Evolutionary conservation across 1,284 basidiomycete genomes (phyloP), one percentile per base, ranked within the genome.

Genomic region (Naganishia sp.): DNA sequence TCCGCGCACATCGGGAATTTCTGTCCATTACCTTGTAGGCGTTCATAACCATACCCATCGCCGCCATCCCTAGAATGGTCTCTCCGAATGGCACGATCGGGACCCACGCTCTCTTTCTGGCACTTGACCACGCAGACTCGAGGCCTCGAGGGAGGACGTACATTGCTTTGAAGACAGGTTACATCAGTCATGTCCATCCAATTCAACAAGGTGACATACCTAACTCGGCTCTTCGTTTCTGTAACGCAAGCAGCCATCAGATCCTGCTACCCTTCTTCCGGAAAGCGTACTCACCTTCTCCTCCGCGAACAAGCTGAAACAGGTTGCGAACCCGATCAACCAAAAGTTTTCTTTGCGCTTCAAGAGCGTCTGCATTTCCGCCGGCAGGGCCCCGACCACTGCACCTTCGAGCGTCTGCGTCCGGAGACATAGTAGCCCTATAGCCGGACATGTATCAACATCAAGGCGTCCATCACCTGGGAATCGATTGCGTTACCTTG

Each of bases 71-170:
- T 56, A 89, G 76, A 81, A 87, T 75, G 81, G 77, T 87, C 83
- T 74, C 91, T 82, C 74, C 91, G 83, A 79, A 86, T 77, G 79
- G 84, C 1, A 84, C 83, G 61, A 82, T 80, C 3, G 90, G 88
- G 25, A 94, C 87, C 79, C 86, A 87, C 0, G 90, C 88, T 69
- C 88, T 86, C 18, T 88, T 88, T 49, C 90, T 79, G 16, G 88
- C 86, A 71, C 88, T 86, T 1, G 87, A 84, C 94, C 94, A 98
- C 13, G 86, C 86, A 65, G 89, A 90, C 81, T 95, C 92, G 52
- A 95, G 78, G 0, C 87, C 90, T 78, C 93, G 92, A n/a, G 94
- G 94, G 46, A 97, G 81, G 3, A 93, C 92, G 77, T 95, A 99
- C 88, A 96, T 94, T 33, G 94, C 92, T 76, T 39, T 28, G 23